Evolutionary conservation across 331 rosid species (phyloP).

Genomic region (Stylosanthes scabra): DNA sequence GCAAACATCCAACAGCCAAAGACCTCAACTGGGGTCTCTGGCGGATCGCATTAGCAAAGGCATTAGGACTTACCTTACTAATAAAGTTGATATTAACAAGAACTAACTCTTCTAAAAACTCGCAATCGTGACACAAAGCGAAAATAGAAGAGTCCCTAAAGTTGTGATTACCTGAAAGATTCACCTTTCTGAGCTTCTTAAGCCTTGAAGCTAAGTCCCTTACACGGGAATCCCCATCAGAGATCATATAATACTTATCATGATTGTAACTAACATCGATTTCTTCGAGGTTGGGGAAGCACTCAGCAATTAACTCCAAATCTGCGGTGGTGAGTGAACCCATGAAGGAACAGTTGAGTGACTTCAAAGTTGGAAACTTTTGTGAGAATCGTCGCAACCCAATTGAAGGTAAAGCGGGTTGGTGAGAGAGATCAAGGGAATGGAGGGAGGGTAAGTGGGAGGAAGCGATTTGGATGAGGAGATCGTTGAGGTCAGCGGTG

Average conservation of each 20-base stretch:
- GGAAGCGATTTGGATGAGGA: conserved; percentile 47
- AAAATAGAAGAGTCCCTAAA: conserved; percentile 50
- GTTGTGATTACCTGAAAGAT: conserved; percentile 60
- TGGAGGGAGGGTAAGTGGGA: conserved; percentile 44
- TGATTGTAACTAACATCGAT: conserved; percentile 51
- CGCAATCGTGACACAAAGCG: conserved; percentile 51
- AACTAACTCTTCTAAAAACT: conserved; percentile 46
- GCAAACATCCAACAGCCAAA: conserved; percentile 33
- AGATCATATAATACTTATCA: too few species aligned
- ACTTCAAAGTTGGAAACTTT: conserved; percentile 40
- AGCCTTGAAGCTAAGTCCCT: conserved; percentile 41
- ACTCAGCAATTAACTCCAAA: conserved; percentile 44
- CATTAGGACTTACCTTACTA: conserved; percentile 47
- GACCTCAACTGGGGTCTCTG: conserved; percentile 49
- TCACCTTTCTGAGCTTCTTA: conserved; percentile 53
- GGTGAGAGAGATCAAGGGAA: conserved; percentile 53
- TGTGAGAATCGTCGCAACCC: conserved; percentile 44
- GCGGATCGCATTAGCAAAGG: conserved; percentile 50
- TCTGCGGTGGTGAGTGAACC: conserved; percentile 31
- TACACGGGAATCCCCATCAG: conserved; percentile 45
- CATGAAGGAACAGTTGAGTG: conserved; percentile 47
- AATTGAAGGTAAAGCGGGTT: conserved; percentile 22
- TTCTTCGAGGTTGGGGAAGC: conserved; percentile 60
- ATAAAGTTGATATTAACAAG: conserved; percentile 41
- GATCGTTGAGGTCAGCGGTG: too few species aligned